Evolutionary conservation across 2,329 filamentous ascomycete genomes (phyloP), one percentile per base, ranked within the genome.

Genomic region (Phaeosphaeria sp.): DNA sequence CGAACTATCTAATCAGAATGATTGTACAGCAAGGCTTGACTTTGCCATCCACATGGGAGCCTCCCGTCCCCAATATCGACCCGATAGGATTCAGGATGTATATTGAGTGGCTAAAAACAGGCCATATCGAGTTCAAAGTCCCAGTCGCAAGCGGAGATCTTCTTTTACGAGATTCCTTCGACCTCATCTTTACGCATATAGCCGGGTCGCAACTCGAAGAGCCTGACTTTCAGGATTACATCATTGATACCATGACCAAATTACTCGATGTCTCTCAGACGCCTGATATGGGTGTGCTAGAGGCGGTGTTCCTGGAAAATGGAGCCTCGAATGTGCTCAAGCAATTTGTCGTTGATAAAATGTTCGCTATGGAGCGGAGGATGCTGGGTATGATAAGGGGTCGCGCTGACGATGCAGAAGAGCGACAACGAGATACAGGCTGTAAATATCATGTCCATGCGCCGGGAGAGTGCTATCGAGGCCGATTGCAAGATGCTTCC

Each of bases 111-210:
- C 56, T 69, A 1, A 20, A 39, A 6, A 52, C 27, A 2, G 55
- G 46, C 2, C n/a, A 42, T 1, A 22, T 57, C 6, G 42, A 47
- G 0, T 50, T 41, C 5, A 17, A 43, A 3, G 50, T 41, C 21
- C 23, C 30, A 3, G 3, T 39, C 2, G 22, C 48, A n/a, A 27
- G 52, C 1, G 50, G 36, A n/a, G 52, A 43, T 2, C 43, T 64
- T 1, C 39, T 46, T 0, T 54, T 67, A 18, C 3, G 46, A 13
- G 56, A 64, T 3, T 63, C 60, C 6, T 46, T 64, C 10, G 62
- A 62, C 21, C 39, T 67, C 0, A 55, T 69, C 1, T 63, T 62
- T 23, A 65, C 66, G 1, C 66, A 69, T 18, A 63, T 64, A 2
- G 46, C 62, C 4, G 66, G 66, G 0, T 52, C 58, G 0, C 51